These are phyloP conservation scores for Boletellus ananas DNA, from an alignment of 768 basidiomycete genomes.

Conservation along the genomic window DNA sequence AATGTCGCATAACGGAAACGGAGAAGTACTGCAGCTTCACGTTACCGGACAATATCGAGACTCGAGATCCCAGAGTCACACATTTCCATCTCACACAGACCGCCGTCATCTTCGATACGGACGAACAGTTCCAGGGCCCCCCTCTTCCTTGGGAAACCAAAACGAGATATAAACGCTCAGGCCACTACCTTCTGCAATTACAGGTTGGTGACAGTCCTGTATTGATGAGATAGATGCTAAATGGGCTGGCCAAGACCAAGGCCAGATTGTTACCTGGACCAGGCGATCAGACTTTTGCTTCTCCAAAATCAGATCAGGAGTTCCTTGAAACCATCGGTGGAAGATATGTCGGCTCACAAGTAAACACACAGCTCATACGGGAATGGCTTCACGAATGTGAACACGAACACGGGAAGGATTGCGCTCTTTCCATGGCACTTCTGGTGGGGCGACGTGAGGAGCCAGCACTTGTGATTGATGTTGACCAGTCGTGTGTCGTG, in stretches of 20 bases:
- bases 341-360: slow-evolving; percentile 1
- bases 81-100: slow-evolving; percentile 15
- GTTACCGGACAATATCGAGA: not conserved
- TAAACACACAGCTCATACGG: slow-evolving; percentile 8
- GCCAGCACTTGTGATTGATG: slow-evolving; percentile 16
- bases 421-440: not conserved
- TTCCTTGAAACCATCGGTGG: slow-evolving; percentile 6
- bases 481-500: slow-evolving; percentile 13
- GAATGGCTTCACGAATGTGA: slow-evolving; percentile 16
- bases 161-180: not conserved
- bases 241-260: not conserved
- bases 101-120: slow-evolving; percentile 3
- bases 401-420: slow-evolving; percentile 9
- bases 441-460: not conserved
- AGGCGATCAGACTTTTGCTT: not conserved
- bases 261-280: not conserved
- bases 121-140: not conserved
- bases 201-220: not conserved
- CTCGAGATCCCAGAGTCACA: slow-evolving; percentile 2
- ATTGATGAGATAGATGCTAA: not conserved
- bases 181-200: slow-evolving; percentile 4
- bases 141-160: slow-evolving; percentile 13
- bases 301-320: not conserved
- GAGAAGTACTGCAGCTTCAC: slow-evolving; percentile 5
- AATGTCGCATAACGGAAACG: slow-evolving; percentile 1